Evolutionary conservation across 768 basidiomycete species (phyloP), one percentile per base, ranked within the genome.

Genomic region (Phanerochaete sordida): DNA sequence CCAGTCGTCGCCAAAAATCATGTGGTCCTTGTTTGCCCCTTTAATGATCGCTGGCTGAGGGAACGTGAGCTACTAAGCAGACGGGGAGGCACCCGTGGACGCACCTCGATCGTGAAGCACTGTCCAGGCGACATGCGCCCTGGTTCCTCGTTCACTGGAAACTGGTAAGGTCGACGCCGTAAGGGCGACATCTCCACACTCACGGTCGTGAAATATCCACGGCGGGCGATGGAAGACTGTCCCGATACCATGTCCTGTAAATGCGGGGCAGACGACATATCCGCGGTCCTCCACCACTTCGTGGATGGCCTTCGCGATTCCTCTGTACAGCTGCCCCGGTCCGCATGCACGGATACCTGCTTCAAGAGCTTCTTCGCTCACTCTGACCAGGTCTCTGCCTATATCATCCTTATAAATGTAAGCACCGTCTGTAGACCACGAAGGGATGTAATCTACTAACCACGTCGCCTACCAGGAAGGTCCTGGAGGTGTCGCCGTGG

Each of bases 1-100:
- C 95, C 95, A 96, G 26, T 91, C 92, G 69, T 96, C 95, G 1
- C 91, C 91, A 71, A 91, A 95, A 59, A 92, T 83, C 84, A 87
- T 88, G 2, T 84, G 84, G 26, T 74, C 69, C 0, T 91, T 79
- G 58, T 90, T 78, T 5, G 75, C 71, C 12, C 93, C 93, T 74
- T 93, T 90, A 13, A 95, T 81, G 31, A 96, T 76, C 49, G 80
- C 79, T 16, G 55, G 62, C 62, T 63, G 37, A 35, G 33, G 15
- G 48, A 9, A 12, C 31, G 39, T 26, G 58, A 35, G 46, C 65
- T 6, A 30, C 16, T 63, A 16, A 33, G 3, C 44, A n/a, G 28
- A 5, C 28, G 19, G 11, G 26, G 45, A 26, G 19, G 53, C 19
- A 59, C 16, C n/a, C 28, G 24, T 21, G 26, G 23, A 55, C 76